Percentiles rank a stretch among this genome's conserved stretches.
phyloP scores from a whole-genome alignment of 495 filamentous ascomycete genomes.

The Penicillium atrosanguineum region DNA sequence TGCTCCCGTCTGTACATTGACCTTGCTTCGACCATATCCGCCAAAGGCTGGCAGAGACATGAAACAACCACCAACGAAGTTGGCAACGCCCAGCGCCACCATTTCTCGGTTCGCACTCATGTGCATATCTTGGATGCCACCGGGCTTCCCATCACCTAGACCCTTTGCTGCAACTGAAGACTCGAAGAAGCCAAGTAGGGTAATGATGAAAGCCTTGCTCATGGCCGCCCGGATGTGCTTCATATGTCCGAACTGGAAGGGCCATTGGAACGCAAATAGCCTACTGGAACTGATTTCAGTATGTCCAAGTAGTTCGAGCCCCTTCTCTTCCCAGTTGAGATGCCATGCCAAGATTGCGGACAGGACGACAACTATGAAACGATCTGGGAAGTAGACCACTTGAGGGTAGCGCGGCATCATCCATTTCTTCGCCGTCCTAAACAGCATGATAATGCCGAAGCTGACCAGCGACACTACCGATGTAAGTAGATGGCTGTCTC shows the following conservation, averaged over 20 bases:
- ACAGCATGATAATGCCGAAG: conserved; percentile 86
- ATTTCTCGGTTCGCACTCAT: conserved; percentile 93
- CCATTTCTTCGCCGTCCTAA: conserved; percentile 75
- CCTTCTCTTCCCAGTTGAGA: conserved; percentile 76
- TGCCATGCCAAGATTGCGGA: conserved; percentile 77
- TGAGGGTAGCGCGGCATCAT: conserved; percentile 76
- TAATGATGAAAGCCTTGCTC: conserved; percentile 90
- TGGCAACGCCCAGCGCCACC: conserved; percentile 86
- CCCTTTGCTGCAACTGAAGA: conserved; percentile 96
- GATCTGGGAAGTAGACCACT: conserved; percentile 89
- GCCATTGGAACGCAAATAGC: conserved; percentile 80
- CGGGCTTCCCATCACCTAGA: conserved; percentile 58
- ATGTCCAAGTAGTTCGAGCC: conserved; percentile 79
- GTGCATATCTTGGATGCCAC: conserved; percentile 68
- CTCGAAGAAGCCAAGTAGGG: conserved; percentile 96
- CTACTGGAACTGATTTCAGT: conserved; percentile 60
- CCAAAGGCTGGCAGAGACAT: conserved; percentile 91
- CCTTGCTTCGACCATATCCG: conserved; percentile 93
- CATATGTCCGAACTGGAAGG: conserved; percentile 72
- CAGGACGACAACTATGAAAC: conserved; percentile 85
- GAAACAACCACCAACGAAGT: conserved; percentile 87
- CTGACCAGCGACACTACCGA: conserved; percentile 70
- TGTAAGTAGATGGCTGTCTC: conserved; percentile 69
- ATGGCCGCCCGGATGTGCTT: conserved; percentile 81
- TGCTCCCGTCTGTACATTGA: conserved; percentile 88